Base-by-base conservation (phyloP, 2,329 filamentous ascomycete genomes). In the Colletotrichum spaethianum region DNA sequence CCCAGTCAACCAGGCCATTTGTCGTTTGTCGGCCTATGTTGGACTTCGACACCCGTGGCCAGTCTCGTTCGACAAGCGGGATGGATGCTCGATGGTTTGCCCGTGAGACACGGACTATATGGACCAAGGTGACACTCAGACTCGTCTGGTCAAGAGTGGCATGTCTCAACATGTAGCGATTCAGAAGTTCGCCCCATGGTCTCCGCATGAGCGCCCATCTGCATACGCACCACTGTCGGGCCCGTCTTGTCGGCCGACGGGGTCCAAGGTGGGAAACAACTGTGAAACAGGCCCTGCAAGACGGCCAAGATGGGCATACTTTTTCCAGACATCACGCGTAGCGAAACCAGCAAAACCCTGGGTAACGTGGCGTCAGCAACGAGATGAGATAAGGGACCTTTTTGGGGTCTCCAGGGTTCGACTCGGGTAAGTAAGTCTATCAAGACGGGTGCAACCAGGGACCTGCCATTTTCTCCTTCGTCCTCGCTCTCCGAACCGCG, bases 261-360 rank as follows among this genome's bases (percentile, higher is more conserved):
- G 44, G 50, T 63, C 20, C 50, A 63, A 60, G 50, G 44, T 46
- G 40, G 59, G 69, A 72, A 72, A 72, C 69, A 55, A 40, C 26
- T 52, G 40, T 69, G 69, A 72, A 72, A 72, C 69, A 63, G 23
- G 50, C 65, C 44, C 65, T 53, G 52, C 65, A 55, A 63, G 59
- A 55, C 44, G n/a, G 26, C 62, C 63, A 46, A 67, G 52, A 59
- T 69, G 52, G 40, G 48, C 60, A 57, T 52, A 63, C 28, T 46
- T 67, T 60, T 28, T 3, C 20, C 20, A 7, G 18, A 50, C 48
- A 44, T 36, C 31, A 40, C 12, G 38, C 33, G 31, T 20, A 12
- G n/a, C 33, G 61, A 36, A 50, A 42, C 42, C 46, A 26, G 44
- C 44, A 28, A 16, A 26, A 20, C 23, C 31, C 28, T n/a, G 26